Percentiles rank a stretch among this genome's conserved stretches.
These are phyloP conservation scores for Lachancea quebecensis DNA, from an alignment of 805 yeast species.

Conservation along the genomic window DNA sequence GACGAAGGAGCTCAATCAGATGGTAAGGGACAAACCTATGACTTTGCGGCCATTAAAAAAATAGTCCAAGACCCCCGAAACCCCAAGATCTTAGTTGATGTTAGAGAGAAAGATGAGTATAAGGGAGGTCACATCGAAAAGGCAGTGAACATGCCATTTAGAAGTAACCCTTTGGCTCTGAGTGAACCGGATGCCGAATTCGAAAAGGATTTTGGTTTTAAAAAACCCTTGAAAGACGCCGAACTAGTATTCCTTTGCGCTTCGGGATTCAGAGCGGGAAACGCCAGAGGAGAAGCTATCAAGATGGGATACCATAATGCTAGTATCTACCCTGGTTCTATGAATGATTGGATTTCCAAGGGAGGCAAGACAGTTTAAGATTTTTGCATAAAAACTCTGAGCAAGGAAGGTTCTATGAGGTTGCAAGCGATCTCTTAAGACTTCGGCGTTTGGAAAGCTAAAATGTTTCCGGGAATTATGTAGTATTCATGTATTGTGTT, in stretches of 20 bases:
- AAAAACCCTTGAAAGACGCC: conserved; percentile 58
- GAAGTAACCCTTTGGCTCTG: conserved; percentile 79
- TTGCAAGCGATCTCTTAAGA: no score
- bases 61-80: conserved; percentile 38
- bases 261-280: conserved; percentile 78
- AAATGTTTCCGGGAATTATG: no score
- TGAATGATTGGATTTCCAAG: conserved; percentile 62
- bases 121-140: conserved; percentile 66
- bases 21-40: conserved; percentile 48
- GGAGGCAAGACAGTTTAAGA: neutral
- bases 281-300: conserved; percentile 78
- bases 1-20: conserved; percentile 5
- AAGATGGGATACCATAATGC: conserved; percentile 72
- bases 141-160: conserved; percentile 79
- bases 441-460: no score
- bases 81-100: conserved; percentile 60
- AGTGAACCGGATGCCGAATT: conserved; percentile 65
- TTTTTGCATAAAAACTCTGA: neutral
- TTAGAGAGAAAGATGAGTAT: conserved; percentile 78
- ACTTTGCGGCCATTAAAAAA: conserved; percentile 37
- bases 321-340: conserved; percentile 75
- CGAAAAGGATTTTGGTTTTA: conserved; percentile 62
- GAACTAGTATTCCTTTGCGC: conserved; percentile 77
- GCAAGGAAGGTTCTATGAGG: no score
- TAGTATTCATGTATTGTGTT: no score